Percentiles rank a stretch among this genome's conserved stretches.
Evolutionary conservation across 352 stramenopile genomes (phyloP).

Genomic region (Globisporangium takayamanum): DNA sequence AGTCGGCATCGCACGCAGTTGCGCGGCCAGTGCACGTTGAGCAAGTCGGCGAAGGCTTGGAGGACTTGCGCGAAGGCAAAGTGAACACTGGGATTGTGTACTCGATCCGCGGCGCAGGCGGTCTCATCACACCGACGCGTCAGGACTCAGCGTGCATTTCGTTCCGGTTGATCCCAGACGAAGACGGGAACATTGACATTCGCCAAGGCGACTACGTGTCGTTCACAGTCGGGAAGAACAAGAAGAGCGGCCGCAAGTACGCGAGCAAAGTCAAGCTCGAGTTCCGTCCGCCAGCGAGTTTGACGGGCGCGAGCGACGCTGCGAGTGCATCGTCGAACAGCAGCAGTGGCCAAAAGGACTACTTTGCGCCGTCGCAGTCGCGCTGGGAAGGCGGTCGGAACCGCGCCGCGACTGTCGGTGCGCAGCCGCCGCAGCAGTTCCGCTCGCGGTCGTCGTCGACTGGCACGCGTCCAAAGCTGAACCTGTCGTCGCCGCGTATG

Average conservation of each 20-base stretch:
- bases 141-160: slow-evolving; percentile 82
- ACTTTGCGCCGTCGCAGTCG: slow-evolving; percentile 43
- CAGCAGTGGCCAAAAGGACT: slow-evolving; percentile 46
- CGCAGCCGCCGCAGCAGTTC: slow-evolving; percentile 35
- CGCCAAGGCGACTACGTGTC: slow-evolving; percentile 82
- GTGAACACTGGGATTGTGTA: slow-evolving; percentile 85
- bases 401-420: slow-evolving; percentile 41
- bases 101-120: slow-evolving; percentile 78
- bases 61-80: slow-evolving; percentile 82
- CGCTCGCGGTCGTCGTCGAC: slow-evolving; percentile 53
- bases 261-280: slow-evolving; percentile 86
- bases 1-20: slow-evolving; percentile 63
- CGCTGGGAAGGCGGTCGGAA: slow-evolving; percentile 49
- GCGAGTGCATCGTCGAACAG: slow-evolving; percentile 10
- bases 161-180: slow-evolving; percentile 83
- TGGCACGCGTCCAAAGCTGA: slow-evolving; percentile 51
- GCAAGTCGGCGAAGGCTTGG: slow-evolving; percentile 72
- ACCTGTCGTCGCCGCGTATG: slow-evolving; percentile 53
- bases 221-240: slow-evolving; percentile 88
- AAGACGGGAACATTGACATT: slow-evolving; percentile 84
- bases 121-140: slow-evolving; percentile 77
- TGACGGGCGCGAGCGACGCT: slow-evolving; percentile 24
- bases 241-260: slow-evolving; percentile 86
- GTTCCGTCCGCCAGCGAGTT: slow-evolving; percentile 65
- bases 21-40: slow-evolving; percentile 76